Evolutionary conservation across 2,329 filamentous ascomycete genomes (phyloP).

Genomic region (Penicillium sp.): DNA sequence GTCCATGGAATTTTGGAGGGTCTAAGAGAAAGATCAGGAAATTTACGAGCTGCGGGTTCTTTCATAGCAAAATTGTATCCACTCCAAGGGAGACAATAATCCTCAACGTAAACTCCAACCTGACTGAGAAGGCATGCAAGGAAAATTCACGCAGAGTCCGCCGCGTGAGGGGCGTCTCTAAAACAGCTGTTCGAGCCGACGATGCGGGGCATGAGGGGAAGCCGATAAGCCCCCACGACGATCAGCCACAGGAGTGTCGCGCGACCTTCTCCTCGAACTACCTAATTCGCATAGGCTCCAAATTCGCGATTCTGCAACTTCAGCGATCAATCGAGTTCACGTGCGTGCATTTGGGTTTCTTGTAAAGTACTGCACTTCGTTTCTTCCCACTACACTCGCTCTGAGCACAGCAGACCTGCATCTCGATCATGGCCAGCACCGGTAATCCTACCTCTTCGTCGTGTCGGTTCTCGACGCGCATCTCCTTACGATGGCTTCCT

Average conservation of each 20-base stretch:
- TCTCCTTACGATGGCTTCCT: constrained; percentile 48
- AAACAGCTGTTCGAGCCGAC: constrained; percentile 8
- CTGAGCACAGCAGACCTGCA: background rate
- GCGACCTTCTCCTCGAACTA: constrained; percentile 16
- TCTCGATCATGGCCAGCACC: constrained; percentile 12
- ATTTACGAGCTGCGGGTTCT: too few relatives aligned
- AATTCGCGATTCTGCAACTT: background rate
- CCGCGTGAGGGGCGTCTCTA: background rate
- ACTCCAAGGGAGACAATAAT: too few relatives aligned
- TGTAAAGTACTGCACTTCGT: background rate
- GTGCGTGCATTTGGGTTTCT: background rate
- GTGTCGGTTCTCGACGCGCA: constrained; percentile 40
- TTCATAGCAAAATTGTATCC: too few relatives aligned
- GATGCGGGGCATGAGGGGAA: constrained; percentile 25
- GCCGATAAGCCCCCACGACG: constrained; percentile 8
- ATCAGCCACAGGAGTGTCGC: background rate
- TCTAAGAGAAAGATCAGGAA: too few relatives aligned
- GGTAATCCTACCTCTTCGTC: constrained; percentile 5
- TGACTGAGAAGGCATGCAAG: background rate
- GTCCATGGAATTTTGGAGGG: too few relatives aligned
- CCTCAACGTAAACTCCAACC: too few relatives aligned
- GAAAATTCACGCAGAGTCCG: background rate
- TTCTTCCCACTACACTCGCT: background rate
- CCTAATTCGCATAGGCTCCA: constrained; percentile 5
- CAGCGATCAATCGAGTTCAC: background rate